Evolutionary conservation across 768 basidiomycete species (phyloP).

Genomic region (Lactarius evosmus): DNA sequence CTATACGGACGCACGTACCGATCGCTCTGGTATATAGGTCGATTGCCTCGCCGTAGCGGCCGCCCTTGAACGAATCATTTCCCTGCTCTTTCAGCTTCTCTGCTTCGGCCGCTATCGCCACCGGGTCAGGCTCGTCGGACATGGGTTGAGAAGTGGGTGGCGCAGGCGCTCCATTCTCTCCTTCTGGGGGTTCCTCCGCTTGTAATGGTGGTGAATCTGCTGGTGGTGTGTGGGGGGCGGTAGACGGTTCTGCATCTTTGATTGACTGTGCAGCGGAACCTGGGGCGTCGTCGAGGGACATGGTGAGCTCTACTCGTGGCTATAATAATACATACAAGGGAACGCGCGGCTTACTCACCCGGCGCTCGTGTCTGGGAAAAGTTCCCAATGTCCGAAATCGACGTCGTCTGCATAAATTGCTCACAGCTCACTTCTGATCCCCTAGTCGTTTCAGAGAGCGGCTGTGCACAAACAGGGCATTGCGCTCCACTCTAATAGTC

Average conservation of each 20-base stretch:
- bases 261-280: not conserved
- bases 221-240: not conserved
- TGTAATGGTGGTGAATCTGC: conserved; percentile 1
- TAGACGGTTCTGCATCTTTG: not conserved
- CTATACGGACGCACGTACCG: conserved; percentile 40
- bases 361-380: conserved; percentile 1
- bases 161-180: not conserved
- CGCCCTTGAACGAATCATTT: conserved; percentile 69
- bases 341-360: conserved; percentile 19
- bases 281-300: conserved; percentile 12
- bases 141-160: conserved; percentile 3
- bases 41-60: conserved; percentile 63
- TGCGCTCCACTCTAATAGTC: too few species aligned
- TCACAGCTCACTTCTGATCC: too few species aligned
- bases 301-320: conserved; percentile 4
- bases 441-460: too few species aligned
- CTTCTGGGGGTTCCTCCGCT: not conserved
- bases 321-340: not conserved
- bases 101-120: conserved; percentile 46
- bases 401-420: too few species aligned
- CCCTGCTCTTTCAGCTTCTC: conserved; percentile 72
- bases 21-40: conserved; percentile 75
- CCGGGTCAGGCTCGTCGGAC: conserved; percentile 26
- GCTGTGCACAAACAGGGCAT: too few species aligned
- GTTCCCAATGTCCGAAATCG: too few species aligned